Conservation (phyloP, 352 stramenopile species). For the Pythium volutum region DNA sequence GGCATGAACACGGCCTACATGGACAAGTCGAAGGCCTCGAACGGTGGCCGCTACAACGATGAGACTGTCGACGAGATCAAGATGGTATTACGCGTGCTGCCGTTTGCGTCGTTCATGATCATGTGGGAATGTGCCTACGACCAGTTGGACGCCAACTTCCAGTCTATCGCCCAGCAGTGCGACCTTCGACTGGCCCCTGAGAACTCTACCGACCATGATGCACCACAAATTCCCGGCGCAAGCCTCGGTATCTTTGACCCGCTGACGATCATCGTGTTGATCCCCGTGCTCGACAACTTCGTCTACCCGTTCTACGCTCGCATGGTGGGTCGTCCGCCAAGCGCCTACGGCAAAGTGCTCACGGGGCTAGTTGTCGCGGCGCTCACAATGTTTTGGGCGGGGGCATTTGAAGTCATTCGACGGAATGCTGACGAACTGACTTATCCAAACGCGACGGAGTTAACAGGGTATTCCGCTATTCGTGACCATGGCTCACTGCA, state of each 20-base stretch:
- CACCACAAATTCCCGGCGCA: slow-evolving; percentile 65
- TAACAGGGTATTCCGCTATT: slow-evolving; percentile 30
- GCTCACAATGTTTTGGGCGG: slow-evolving; percentile 83
- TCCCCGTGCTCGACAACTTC: slow-evolving; percentile 67
- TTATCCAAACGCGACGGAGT: slow-evolving; percentile 23
- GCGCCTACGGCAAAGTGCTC: slow-evolving; percentile 78
- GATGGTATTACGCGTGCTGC: slow-evolving; percentile 79
- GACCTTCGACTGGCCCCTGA: slow-evolving; percentile 56
- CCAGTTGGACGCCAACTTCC: slow-evolving; percentile 85
- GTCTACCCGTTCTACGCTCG: slow-evolving; percentile 69
- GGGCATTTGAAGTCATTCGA: slow-evolving; percentile 77
- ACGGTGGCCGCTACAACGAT: slow-evolving; percentile 76
- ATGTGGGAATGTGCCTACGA: slow-evolving; percentile 88
- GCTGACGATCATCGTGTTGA: slow-evolving; percentile 78
- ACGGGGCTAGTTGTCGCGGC: slow-evolving; percentile 71
- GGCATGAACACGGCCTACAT: slow-evolving; percentile 79
- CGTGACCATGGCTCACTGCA: slow-evolving; percentile 52
- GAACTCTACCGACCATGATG: slow-evolving; percentile 26
- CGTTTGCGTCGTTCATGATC: slow-evolving; percentile 88
- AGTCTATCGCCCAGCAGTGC: slow-evolving; percentile 84
- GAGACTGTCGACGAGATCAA: slow-evolving; percentile 85
- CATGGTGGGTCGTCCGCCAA: slow-evolving; percentile 52
- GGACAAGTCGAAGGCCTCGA: slow-evolving; percentile 83
- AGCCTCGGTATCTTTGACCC: slow-evolving; percentile 86
- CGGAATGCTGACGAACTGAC: slow-evolving; percentile 42